Evolutionary conservation across 2,329 filamentous ascomycete species (phyloP).

Genomic region (Penicillium brasilianum): DNA sequence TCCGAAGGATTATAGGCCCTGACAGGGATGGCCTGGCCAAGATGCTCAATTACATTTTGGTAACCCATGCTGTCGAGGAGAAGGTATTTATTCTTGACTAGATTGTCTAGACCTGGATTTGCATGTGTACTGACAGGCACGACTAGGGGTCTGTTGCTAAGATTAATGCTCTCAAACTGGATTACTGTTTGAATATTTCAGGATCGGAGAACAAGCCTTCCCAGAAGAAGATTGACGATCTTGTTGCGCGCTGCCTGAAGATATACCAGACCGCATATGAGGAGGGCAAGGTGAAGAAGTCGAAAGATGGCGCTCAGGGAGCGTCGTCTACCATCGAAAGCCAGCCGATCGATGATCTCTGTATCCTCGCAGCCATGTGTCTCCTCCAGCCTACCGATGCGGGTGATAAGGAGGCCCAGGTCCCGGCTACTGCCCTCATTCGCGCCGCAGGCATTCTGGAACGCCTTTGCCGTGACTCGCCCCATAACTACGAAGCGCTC

Average conservation of each 20-base stretch:
- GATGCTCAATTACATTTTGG: conserved; percentile 35
- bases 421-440: conserved; percentile 40
- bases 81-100: conserved; percentile 28
- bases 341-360: conserved; percentile 51
- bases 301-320: conserved; percentile 13
- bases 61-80: conserved; percentile 26
- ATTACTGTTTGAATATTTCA: conserved; percentile 48
- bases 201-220: conserved; percentile 34
- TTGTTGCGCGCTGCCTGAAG: conserved; percentile 46
- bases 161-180: conserved; percentile 52
- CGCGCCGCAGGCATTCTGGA: conserved; percentile 48
- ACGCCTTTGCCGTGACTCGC: conserved; percentile 47
- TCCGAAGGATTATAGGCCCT: conserved; percentile 42
- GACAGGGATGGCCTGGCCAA: conserved; percentile 33
- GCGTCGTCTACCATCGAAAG: conserved; percentile 48
- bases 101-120: not conserved
- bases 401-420: conserved; percentile 24
- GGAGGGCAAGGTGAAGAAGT: conserved; percentile 13
- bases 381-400: conserved; percentile 41
- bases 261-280: conserved; percentile 32
- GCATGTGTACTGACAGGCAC: conserved; percentile 13
- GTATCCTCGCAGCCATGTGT: conserved; percentile 50
- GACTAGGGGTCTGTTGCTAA: conserved; percentile 36
- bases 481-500: conserved; percentile 53
- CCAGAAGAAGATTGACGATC: conserved; percentile 40